Evolutionary conservation across 2,329 filamentous ascomycete species (phyloP), one percentile per base, ranked within the genome.

Genomic region (Pseudogymnoascus verrucosus): DNA sequence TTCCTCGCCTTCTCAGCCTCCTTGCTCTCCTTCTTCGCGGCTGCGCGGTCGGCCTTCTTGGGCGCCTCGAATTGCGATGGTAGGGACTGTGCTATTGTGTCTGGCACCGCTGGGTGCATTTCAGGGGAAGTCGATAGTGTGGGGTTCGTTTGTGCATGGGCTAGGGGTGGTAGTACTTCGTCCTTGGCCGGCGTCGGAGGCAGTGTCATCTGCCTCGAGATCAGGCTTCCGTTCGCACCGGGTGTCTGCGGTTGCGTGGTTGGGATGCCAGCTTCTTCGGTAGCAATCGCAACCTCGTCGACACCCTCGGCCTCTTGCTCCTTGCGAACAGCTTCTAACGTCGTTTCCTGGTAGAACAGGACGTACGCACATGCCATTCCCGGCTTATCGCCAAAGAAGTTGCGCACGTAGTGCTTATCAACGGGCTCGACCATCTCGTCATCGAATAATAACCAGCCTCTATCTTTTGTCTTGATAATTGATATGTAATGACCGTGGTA

Each of bases 371-470:
- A 97, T 8, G 95, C 95, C 75, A 96, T 85, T 2, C 91, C 92
- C 0, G 89, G 88, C 71, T 90, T 91, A 73, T 97, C 95, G 14
- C 95, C 95, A 71, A 99, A 99, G 77, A 99, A 99, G 74, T 96
- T 97, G 68, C 89, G 86, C 39, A 99, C 95, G 72, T 96, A 99
- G 73, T 90, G 88, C 76, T 97, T 97, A 75, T 97, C 92, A 4
- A 99, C 95, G 0, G 95, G 95, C 74, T 99, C 95, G 4, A 99
- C 95, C 86, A 98, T 92, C 77, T 99, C 95, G 71, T 99, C 95
- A 70, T 99, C 95, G 70, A 99, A 99, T 5, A 99, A 78, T 44
- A 99, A 79, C 95, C 95, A 99, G 28, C 95, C 95, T 62, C 91
- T 86, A 73, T 98, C 95, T 72, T 96, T 88, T 0, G 95, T 98